phyloP scores from a whole-genome alignment of 2,329 filamentous ascomycete genomes.

The Metarhizium rileyi region DNA sequence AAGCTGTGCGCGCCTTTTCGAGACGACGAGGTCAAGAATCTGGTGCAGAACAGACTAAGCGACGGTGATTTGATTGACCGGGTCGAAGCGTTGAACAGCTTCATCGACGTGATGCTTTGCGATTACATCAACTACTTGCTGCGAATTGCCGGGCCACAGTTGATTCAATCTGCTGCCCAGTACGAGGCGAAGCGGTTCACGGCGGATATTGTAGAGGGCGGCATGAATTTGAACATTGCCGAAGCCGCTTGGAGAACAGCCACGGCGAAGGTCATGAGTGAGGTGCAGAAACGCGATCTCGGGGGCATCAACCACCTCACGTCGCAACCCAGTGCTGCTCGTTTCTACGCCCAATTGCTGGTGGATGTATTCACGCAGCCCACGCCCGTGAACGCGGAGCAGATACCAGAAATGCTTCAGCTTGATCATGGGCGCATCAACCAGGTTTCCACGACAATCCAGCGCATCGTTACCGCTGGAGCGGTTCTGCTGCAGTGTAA shows the following conservation, averaged over 20 bases:
- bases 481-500: constrained; percentile 72
- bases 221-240: constrained; percentile 47
- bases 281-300: constrained; percentile 59
- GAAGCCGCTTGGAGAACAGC: constrained; percentile 58
- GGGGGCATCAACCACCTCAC: constrained; percentile 53
- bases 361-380: constrained; percentile 66
- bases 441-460: constrained; percentile 26
- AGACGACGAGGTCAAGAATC: constrained; percentile 63
- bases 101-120: constrained; percentile 68
- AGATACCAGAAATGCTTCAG: constrained; percentile 63
- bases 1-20: constrained; percentile 73
- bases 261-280: constrained; percentile 52
- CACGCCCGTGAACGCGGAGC: constrained; percentile 39
- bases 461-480: constrained; percentile 60
- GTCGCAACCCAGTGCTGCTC: constrained; percentile 55
- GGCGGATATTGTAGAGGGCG: constrained; percentile 49
- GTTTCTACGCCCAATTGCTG: constrained; percentile 67
- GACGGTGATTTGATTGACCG: constrained; percentile 62
- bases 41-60: constrained; percentile 52
- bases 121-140: constrained; percentile 79
- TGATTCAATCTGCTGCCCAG: constrained; percentile 59
- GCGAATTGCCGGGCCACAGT: constrained; percentile 57
- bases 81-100: constrained; percentile 63
- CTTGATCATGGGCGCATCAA: constrained; percentile 57
- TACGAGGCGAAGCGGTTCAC: constrained; percentile 69